Percentiles rank a stretch among this genome's conserved stretches.
Conservation (phyloP, 768 basidiomycete species). For the Amanita fuliginea region DNA sequence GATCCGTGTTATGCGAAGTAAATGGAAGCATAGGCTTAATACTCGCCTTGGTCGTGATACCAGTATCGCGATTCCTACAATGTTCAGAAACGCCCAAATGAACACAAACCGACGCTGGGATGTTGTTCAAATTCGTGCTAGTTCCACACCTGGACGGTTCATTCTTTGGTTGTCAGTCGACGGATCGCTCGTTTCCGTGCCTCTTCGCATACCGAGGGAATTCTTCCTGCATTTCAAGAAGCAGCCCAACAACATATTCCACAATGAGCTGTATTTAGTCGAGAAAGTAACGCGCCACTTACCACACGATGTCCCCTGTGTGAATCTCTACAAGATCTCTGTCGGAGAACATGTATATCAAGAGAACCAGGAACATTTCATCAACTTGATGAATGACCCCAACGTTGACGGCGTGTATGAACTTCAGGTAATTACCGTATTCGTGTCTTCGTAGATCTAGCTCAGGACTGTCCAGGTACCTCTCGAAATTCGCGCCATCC, state of each 20-base stretch:
- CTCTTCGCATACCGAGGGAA: conserved; percentile 79
- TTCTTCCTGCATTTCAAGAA: conserved; percentile 89
- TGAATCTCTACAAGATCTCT: conserved; percentile 72
- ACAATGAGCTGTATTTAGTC: conserved; percentile 51
- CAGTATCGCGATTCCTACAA: conserved; percentile 46
- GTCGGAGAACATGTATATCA: conserved; percentile 80
- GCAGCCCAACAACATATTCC: conserved; percentile 56
- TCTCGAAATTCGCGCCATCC: conserved; percentile 65
- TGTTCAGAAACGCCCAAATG: conserved; percentile 58
- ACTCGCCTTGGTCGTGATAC: conserved; percentile 29
- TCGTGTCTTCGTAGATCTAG: neutral
- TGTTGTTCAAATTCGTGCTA: conserved; percentile 79
- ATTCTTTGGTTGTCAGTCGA: conserved; percentile 83
- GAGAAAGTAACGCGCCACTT: conserved; percentile 69
- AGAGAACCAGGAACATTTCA: conserved; percentile 83
- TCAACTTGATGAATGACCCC: conserved; percentile 85
- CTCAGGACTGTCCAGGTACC: conserved; percentile 47
- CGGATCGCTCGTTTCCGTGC: conserved; percentile 64
- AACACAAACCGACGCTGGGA: conserved; percentile 76
- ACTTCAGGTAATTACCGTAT: conserved; percentile 48
- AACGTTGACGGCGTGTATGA: conserved; percentile 95
- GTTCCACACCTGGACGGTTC: conserved; percentile 70
- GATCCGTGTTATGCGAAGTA: conserved; percentile 63
- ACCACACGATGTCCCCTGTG: conserved; percentile 67
- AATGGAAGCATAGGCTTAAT: conserved; percentile 60